Evolutionary conservation across 805 yeast species (phyloP).

Genomic region (Metschnikowia cerradonensis): DNA sequence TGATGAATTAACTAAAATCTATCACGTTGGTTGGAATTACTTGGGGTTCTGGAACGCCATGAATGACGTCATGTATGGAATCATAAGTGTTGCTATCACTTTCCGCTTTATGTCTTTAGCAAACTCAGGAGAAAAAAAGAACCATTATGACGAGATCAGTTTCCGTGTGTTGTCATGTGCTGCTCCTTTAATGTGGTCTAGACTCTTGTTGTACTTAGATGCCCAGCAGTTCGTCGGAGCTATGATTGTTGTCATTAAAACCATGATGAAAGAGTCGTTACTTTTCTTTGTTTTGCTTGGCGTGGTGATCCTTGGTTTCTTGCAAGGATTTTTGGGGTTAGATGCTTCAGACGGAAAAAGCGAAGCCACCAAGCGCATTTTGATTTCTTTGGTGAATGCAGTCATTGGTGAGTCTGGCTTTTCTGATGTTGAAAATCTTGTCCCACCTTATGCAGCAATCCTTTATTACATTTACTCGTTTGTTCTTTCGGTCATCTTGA

Average conservation of each 20-base stretch:
- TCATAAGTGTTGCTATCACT: slow-evolving; percentile 50
- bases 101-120: slow-evolving; percentile 46
- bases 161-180: slow-evolving; percentile 72
- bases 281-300: slow-evolving; percentile 71
- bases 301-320: slow-evolving; percentile 71
- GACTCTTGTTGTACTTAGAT: slow-evolving; percentile 72
- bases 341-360: slow-evolving; percentile 84
- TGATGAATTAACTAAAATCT: slow-evolving; percentile 68
- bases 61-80: slow-evolving; percentile 63
- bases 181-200: slow-evolving; percentile 83
- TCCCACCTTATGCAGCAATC: slow-evolving; percentile 81
- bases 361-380: slow-evolving; percentile 64
- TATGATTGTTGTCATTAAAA: slow-evolving; percentile 78
- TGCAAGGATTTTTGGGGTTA: slow-evolving; percentile 82
- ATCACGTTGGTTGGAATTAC: slow-evolving; percentile 71
- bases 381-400: slow-evolving; percentile 64
- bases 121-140: slow-evolving; percentile 19
- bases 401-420: slow-evolving; percentile 74
- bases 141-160: slow-evolving; percentile 50
- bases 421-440: slow-evolving; percentile 63
- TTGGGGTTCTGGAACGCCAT: slow-evolving; percentile 76
- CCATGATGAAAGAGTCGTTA: slow-evolving; percentile 84
- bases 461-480: slow-evolving; percentile 76
- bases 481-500: slow-evolving; percentile 66
- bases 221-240: slow-evolving; percentile 81